phyloP scores from a whole-genome alignment of 2,329 filamentous ascomycete species.

The Hypoxylon sp. region DNA sequence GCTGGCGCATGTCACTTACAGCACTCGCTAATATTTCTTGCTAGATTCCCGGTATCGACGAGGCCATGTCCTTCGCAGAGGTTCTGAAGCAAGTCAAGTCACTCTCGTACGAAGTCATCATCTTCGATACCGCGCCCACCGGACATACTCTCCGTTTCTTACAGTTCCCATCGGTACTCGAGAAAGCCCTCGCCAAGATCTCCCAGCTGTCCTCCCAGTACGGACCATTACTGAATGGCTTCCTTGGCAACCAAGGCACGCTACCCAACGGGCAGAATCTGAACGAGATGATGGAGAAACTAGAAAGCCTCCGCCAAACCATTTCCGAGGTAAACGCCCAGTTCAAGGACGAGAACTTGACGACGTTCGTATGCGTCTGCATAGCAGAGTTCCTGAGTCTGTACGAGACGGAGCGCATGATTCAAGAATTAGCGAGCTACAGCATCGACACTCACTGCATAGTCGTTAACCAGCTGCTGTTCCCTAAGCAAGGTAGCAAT shows the following conservation, averaged over 20 bases:
- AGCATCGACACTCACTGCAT: constrained; percentile 96
- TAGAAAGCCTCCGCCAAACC: constrained; percentile 90
- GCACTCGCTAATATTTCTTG: constrained; percentile 17
- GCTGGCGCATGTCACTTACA: not conserved
- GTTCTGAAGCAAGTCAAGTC: constrained; percentile 99
- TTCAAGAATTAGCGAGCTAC: constrained; percentile 93
- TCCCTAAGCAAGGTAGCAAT: constrained; percentile 82
- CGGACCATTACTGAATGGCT: constrained; percentile 91
- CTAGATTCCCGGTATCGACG: constrained; percentile 96
- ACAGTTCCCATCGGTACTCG: constrained; percentile 96
- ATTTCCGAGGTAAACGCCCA: constrained; percentile 96
- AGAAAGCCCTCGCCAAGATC: constrained; percentile 97
- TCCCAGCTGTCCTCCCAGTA: constrained; percentile 94
- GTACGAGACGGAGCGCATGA: constrained; percentile 99
- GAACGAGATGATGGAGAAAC: constrained; percentile 90
- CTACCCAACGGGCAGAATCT: constrained; percentile 94
- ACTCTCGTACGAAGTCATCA: constrained; percentile 97
- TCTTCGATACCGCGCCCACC: constrained; percentile 98
- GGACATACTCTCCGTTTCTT: constrained; percentile 98
- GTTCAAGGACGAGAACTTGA: constrained; percentile 96
- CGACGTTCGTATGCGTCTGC: constrained; percentile 97
- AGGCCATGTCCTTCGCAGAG: constrained; percentile 99
- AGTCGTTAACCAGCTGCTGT: constrained; percentile 97
- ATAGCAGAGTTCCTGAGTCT: constrained; percentile 96
- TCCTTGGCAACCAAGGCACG: constrained; percentile 77